phyloP scores from a whole-genome alignment of 1,139 yeast genomes.

The Blastobotrys illinoisensis region DNA sequence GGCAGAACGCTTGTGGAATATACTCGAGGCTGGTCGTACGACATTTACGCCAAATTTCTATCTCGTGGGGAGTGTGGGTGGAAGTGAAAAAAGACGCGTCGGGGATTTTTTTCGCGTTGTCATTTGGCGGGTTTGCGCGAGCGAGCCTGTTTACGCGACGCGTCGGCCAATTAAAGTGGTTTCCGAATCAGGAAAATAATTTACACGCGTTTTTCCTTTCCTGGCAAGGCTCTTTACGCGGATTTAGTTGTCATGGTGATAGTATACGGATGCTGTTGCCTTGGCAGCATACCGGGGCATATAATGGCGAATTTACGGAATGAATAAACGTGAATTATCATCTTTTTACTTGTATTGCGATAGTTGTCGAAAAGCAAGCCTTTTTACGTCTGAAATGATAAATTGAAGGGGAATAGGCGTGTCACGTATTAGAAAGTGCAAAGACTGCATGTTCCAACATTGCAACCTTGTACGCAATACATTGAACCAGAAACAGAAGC shows the following conservation, averaged over 20 bases:
- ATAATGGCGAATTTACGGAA: too few species aligned
- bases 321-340: too few species aligned
- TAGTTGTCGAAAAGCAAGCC: too few species aligned
- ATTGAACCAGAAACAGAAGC: too few species aligned
- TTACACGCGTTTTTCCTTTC: background rate
- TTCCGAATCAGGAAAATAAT: background rate
- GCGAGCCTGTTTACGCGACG: background rate
- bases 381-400: too few species aligned
- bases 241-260: background rate
- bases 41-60: slow-evolving; percentile 26
- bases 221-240: background rate
- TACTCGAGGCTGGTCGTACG: slow-evolving; percentile 73
- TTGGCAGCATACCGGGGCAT: background rate
- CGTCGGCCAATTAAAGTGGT: background rate
- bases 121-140: background rate
- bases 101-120: background rate
- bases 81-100: background rate
- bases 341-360: too few species aligned
- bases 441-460: too few species aligned
- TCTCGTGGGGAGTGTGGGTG: background rate
- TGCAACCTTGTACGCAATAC: too few species aligned
- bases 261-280: background rate
- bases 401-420: too few species aligned
- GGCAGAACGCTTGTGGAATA: slow-evolving; percentile 84
- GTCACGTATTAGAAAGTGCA: too few species aligned